Evolutionary conservation across 345 rosid species (phyloP).

Genomic region (Turritis glabra): DNA sequence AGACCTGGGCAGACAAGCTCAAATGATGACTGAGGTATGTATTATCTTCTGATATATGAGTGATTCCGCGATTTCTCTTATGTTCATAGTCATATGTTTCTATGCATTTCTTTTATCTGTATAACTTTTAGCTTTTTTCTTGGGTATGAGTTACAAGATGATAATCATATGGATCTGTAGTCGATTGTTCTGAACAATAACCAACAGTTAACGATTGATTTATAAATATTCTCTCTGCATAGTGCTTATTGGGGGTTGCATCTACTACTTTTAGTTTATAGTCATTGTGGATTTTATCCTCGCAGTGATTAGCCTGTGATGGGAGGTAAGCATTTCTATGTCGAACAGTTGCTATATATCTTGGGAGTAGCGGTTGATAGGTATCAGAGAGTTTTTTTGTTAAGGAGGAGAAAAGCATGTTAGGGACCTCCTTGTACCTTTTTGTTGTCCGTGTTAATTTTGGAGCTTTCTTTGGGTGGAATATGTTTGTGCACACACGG

Average conservation of each 20-base stretch:
- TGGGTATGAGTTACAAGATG: not conserved
- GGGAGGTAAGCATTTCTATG: not conserved
- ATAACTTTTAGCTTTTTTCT: not conserved
- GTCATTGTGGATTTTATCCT: constrained; percentile 4
- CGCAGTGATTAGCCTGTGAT: not conserved
- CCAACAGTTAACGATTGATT: not conserved
- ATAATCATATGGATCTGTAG: constrained; percentile 12
- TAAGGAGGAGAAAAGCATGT: constrained; percentile 8
- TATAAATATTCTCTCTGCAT: constrained; percentile 18
- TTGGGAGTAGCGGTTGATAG: not conserved
- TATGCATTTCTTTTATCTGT: not conserved
- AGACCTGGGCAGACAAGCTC: constrained; percentile 71
- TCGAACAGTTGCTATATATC: not conserved
- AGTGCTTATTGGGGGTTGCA: constrained; percentile 6
- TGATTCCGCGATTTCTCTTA: not conserved
- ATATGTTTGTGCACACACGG: not conserved
- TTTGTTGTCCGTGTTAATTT: not conserved
- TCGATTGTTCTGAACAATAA: not conserved
- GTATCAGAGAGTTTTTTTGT: not conserved
- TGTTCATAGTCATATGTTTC: not conserved
- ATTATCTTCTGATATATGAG: constrained; percentile 1
- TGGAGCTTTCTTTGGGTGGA: constrained; percentile 6
- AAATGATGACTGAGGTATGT: constrained; percentile 65
- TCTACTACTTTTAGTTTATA: not conserved
- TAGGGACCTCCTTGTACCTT: constrained; percentile 9